These are phyloP conservation scores for Chaetomiaceae sp. DNA, from an alignment of 2,329 filamentous ascomycete genomes.

Conservation along the genomic window DNA sequence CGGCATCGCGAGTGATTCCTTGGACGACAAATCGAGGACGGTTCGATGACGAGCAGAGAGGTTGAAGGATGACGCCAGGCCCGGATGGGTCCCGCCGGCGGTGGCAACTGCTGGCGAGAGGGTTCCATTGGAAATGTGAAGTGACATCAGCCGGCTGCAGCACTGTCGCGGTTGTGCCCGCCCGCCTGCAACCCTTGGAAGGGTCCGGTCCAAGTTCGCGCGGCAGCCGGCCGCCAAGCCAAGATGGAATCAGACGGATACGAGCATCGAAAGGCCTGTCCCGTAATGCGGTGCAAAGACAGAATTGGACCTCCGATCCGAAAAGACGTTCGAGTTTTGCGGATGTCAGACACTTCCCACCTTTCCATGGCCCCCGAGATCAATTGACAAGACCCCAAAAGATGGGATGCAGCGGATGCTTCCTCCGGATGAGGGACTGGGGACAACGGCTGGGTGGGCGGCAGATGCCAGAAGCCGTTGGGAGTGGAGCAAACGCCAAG, in stretches of 20 bases:
- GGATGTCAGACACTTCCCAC: background rate
- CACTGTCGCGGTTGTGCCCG: background rate
- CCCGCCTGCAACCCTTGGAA: background rate
- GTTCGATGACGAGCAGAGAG: background rate
- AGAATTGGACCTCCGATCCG: background rate
- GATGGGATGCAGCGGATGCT: background rate
- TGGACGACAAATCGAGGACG: background rate
- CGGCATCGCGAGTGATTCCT: background rate
- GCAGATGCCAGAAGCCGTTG: conserved; percentile 13
- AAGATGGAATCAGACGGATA: conserved; percentile 15
- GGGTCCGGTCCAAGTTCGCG: background rate
- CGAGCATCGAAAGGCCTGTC: conserved; percentile 8
- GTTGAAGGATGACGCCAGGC: conserved; percentile 4
- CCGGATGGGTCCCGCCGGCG: too few relatives aligned
- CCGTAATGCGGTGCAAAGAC: background rate
- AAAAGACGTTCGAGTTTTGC: background rate
- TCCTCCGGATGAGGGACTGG: too few relatives aligned
- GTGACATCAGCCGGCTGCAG: conserved; percentile 5
- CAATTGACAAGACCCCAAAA: background rate
- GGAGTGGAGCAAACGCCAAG: conserved; percentile 9
- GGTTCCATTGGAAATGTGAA: too few relatives aligned
- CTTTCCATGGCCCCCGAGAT: background rate
- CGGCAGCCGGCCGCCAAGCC: background rate
- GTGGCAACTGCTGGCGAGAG: too few relatives aligned
- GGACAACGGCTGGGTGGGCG: background rate